Base-by-base conservation (phyloP, 2,329 filamentous ascomycete species). In the Claviceps citrina region DNA sequence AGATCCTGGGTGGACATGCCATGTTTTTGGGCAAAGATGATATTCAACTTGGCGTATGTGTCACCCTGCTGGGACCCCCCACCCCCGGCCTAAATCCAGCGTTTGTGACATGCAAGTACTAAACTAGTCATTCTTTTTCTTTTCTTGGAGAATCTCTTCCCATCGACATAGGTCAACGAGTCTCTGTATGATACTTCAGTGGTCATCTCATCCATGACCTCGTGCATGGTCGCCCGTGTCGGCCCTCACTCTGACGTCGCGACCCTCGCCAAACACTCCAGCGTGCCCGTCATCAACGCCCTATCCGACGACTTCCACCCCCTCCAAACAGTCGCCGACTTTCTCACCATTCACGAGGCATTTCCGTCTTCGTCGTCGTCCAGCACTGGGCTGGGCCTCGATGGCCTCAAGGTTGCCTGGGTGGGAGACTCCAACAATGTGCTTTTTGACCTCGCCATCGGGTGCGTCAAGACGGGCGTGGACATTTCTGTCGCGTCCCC, bases 21-120 rank as follows among this genome's bases (percentile, higher is more conserved):
- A 95, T 98, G 87, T 98, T 98, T 58, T 63, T 98, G 43, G 86
- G 87, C 53, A 91, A 87, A 56, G 81, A 93, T 41, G 91, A 98
- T 56, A 98, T 98, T 46, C 91, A 98, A 61, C 70, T 98, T 16
- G 91, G 91, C 39, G 91, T 83, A 59, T 48, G 70, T 65, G 24
- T 20, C 18, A 9, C 8, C 7, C n/a, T n/a, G n/a, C n/a, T n/a
- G n/a, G n/a, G n/a, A n/a, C n/a, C n/a, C n/a, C n/a, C 28, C 15
- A 24, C 47, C 16, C n/a, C 30, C 30, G 9, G 9, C 16, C 16
- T 31, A 5, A 27, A 24, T 24, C 22, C 8, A 5, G 28, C 28
- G n/a, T 3, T n/a, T 16, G 28, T 30, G 28, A n/a, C n/a, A n/a
- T n/a, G n/a, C n/a, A n/a, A n/a, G n/a, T n/a, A n/a, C n/a, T n/a